Evolutionary conservation across 495 filamentous ascomycete species (phyloP), one percentile per base, ranked within the genome.

Genomic region (Penicillium cinerascens): DNA sequence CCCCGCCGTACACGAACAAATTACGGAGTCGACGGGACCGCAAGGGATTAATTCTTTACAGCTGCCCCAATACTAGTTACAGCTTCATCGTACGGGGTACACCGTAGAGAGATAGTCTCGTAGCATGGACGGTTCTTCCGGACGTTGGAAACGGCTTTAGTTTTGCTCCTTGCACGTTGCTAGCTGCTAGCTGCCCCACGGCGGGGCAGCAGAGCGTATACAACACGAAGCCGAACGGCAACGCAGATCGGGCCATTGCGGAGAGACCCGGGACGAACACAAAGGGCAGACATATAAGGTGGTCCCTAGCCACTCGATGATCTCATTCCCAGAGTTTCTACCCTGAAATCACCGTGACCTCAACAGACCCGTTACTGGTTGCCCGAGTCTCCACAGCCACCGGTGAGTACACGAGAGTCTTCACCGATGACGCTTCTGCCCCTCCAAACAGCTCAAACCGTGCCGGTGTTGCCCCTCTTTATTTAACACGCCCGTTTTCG

Each of bases 1-100:
- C 60, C 62, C 68, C 66, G 67, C 66, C 52, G 40, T 49, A 6
- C 51, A 60, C 71, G 71, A 74, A 71, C 68, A 70, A 71, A 66
- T 67, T 55, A 68, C 71, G 71, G 71, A 68, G 59, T 51, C 18
- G 44, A 57, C 51, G 58, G 63, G 13, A 21, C 35, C n/a, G 10
- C 11, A 21, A 27, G 38, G 37, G 60, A 55, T 60, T 44, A 64
- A 63, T 56, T 29, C 51, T 61, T 62, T 64, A 1, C 42, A 50
- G 47, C 13, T 16, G 8, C 29, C n/a, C n/a, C 4, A 8, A 16
- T 18, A 17, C 13, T n/a, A 25, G 11, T 13, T 0, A 1, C 2
- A 33, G 29, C 29, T 33, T 33, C 8, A 33, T 13, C 1, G 1
- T 33, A 33, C 11, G 10, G 11, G 7, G 9, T 33, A 33, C 9